Evolutionary conservation across 2,329 filamentous ascomycete species (phyloP), one percentile per base, ranked within the genome.

Genomic region (Colletotrichum sp.): DNA sequence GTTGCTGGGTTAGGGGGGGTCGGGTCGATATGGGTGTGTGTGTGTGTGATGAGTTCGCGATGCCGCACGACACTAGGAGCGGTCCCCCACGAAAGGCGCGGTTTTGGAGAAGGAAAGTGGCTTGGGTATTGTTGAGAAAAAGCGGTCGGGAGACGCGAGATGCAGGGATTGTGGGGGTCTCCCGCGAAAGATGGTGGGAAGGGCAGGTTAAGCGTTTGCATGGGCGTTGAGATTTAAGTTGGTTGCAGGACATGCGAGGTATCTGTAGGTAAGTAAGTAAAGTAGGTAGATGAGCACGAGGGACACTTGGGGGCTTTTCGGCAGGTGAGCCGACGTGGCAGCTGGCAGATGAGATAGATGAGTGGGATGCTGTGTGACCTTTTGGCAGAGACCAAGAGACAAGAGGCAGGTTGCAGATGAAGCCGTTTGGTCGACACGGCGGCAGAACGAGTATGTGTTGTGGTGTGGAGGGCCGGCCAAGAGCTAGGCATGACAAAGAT

Each of bases 111-210:
- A 68, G 34, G 43, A 26, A 30, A 34, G 56, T 75, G 64, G 64
- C 56, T 68, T 65, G 73, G 26, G 34, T 21, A 52, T 32, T 76
- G 70, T 76, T 73, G 73, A 76, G 70, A 48, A 66, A 64, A 75
- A 58, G 70, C 64, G 70, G 64, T 69, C 72, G 68, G 62, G 56
- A 60, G 62, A 60, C 43, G 32, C 48, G 43, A 67, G 21, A 73
- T 73, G 64, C 73, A 73, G 64, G 73, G 70, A 64, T 68, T 58
- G 73, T 73, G 64, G 70, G 70, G 70, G 64, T 60, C 56, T 58
- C 62, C 73, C 68, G 55, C 38, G 61, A 38, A 34, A 43, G 62
- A 58, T 24, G 56, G 34, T 58, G 55, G 60, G 34, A 65, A 38
- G 36, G n/a, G 4, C 48, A 34, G n/a, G 58, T 26, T 15, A 58